Evolutionary conservation across 1,284 basidiomycete genomes (phyloP).

Genomic region (Moesziomyces sp.): DNA sequence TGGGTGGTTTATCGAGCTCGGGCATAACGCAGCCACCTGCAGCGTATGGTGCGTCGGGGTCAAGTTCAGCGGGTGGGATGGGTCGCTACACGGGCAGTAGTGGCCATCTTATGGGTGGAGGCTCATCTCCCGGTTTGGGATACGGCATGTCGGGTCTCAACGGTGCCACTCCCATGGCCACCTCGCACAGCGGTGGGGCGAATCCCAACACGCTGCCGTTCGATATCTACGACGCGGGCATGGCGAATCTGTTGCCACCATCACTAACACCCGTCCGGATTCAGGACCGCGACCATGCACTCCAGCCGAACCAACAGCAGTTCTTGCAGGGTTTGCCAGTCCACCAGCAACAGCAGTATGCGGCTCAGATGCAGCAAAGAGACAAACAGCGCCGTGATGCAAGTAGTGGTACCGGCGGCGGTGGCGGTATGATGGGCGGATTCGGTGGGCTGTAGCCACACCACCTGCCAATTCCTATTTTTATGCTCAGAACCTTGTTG

Average conservation of each 20-base stretch:
- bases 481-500: background rate
- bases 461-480: background rate
- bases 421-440: slow-evolving; percentile 8
- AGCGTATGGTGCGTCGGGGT: slow-evolving; percentile 18
- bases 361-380: slow-evolving; percentile 13
- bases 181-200: slow-evolving; percentile 10
- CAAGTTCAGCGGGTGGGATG: slow-evolving; percentile 4
- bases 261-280: slow-evolving; percentile 40
- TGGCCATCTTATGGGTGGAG: background rate
- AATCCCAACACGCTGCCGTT: slow-evolving; percentile 33
- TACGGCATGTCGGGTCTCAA: slow-evolving; percentile 16
- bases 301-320: slow-evolving; percentile 9
- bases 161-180: slow-evolving; percentile 10
- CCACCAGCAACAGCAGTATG: slow-evolving; percentile 33
- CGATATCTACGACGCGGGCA: slow-evolving; percentile 58
- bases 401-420: slow-evolving; percentile 6
- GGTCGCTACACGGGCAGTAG: slow-evolving; percentile 18
- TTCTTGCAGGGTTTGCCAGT: slow-evolving; percentile 7
- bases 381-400: slow-evolving; percentile 20
- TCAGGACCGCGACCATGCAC: slow-evolving; percentile 31
- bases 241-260: slow-evolving; percentile 47
- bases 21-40: slow-evolving; percentile 42
- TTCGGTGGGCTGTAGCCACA: slow-evolving; percentile 15
- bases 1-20: slow-evolving; percentile 2
- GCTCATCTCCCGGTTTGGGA: slow-evolving; percentile 12